Conservation (phyloP, 2,329 filamentous ascomycete genomes). For the Teratosphaeriaceae sp. region DNA sequence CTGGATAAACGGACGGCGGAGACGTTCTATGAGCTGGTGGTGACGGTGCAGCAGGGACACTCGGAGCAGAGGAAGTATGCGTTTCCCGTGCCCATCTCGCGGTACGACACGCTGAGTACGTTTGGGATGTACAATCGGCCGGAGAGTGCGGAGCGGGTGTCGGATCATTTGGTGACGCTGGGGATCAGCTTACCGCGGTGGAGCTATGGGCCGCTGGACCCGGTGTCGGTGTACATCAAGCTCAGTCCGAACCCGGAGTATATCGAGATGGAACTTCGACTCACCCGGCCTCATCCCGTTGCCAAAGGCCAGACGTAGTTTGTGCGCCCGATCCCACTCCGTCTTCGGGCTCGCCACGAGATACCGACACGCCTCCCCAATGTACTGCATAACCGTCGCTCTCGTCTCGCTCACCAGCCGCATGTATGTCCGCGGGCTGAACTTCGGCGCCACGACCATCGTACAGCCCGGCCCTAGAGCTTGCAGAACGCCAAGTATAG, state of each 20-base stretch:
- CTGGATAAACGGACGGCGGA: conserved; percentile 90
- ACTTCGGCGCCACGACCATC: conserved; percentile 66
- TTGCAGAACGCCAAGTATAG: conserved; percentile 60
- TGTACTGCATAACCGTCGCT: conserved; percentile 77
- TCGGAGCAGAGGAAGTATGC: conserved; percentile 82
- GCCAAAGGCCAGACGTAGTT: conserved; percentile 68
- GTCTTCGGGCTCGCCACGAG: conserved; percentile 60
- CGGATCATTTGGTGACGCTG: conserved; percentile 85
- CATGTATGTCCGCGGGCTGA: conserved; percentile 74
- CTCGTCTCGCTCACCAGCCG: conserved; percentile 62
- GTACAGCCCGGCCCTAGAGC: conserved; percentile 52
- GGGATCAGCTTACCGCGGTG: conserved; percentile 89
- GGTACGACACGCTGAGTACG: conserved; percentile 94
- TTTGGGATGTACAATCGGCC: conserved; percentile 99
- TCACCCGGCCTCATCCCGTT: conserved; percentile 67
- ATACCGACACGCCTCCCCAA: conserved; percentile 82
- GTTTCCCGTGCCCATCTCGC: conserved; percentile 82
- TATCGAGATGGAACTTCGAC: conserved; percentile 3
- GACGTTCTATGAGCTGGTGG: conserved; percentile 93
- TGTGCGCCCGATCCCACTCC: conserved; percentile 65
- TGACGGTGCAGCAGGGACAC: conserved; percentile 87
- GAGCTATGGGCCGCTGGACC: conserved; percentile 94
- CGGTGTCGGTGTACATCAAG: conserved; percentile 93
- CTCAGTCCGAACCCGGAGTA: conserved; percentile 83
- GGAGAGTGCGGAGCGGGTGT: conserved; percentile 75